Conservation (phyloP, 179 eudicot species). For the Gypsophila paniculata region DNA sequence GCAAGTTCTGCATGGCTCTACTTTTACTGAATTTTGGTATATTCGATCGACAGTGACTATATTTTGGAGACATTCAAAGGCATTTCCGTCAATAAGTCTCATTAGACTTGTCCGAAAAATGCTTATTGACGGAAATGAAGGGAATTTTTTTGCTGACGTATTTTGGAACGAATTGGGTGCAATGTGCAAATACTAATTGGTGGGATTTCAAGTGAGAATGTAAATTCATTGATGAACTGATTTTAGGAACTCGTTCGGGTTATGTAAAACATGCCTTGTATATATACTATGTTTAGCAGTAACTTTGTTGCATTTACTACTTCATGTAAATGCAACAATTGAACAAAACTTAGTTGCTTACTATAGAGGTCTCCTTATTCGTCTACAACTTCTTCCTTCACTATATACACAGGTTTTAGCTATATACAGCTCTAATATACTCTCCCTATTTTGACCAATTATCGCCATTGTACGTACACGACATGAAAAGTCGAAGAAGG, state of each 20-base stretch:
- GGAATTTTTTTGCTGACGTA: too few species aligned
- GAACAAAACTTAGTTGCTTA: slow-evolving; percentile 9
- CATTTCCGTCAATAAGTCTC: neutral
- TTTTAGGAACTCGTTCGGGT: slow-evolving; percentile 3
- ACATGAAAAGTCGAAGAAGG: too few species aligned
- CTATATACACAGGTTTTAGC: too few species aligned
- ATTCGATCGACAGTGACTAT: neutral
- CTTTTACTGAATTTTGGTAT: neutral
- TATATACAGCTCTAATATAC: too few species aligned
- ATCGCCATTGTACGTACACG: too few species aligned
- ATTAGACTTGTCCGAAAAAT: neutral
- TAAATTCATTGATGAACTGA: slow-evolving; percentile 13
- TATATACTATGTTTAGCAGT: neutral
- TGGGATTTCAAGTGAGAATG: slow-evolving; percentile 15
- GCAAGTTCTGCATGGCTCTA: too few species aligned
- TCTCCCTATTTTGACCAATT: too few species aligned
- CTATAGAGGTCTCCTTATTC: neutral
- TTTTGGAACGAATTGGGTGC: too few species aligned
- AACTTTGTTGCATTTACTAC: too few species aligned
- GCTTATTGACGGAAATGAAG: too few species aligned
- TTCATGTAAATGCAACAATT: neutral
- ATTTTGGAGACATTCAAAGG: neutral
- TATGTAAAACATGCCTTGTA: neutral
- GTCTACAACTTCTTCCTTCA: neutral
- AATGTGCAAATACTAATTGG: neutral